phyloP scores from a whole-genome alignment of 2,329 filamentous ascomycete genomes.

The Parastagonospora nodorum region DNA sequence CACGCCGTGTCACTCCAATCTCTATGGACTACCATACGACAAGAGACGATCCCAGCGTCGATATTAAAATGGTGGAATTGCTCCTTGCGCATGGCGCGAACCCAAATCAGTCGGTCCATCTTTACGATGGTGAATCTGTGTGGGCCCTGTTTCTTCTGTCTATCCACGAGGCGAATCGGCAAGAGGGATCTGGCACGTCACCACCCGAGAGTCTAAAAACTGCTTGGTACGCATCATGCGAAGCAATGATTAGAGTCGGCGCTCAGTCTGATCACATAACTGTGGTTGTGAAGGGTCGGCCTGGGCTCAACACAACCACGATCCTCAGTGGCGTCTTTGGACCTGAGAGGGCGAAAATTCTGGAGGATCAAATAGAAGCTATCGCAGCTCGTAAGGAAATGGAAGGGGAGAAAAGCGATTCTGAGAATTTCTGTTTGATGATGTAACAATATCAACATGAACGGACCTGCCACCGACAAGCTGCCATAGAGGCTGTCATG shows the following conservation, averaged over 20 bases:
- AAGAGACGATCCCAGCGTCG: conserved; percentile 9
- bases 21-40: conserved; percentile 9
- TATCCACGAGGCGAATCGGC: background rate
- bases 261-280: conserved; percentile 1
- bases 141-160: conserved; percentile 15
- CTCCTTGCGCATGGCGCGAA: conserved; percentile 10
- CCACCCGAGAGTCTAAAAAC: background rate
- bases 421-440: no score
- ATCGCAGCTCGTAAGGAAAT: no score
- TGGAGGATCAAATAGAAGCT: no score
- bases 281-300: no score
- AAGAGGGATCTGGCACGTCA: background rate
- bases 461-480: no score
- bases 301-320: no score
- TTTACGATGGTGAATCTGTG: conserved; percentile 6
- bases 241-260: conserved; percentile 4
- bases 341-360: no score
- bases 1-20: conserved; percentile 1
- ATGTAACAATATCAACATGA: no score
- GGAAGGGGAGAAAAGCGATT: no score
- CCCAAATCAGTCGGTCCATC: conserved; percentile 13
- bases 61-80: conserved; percentile 13
- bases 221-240: conserved; percentile 4
- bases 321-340: no score
- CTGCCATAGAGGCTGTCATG: no score